These are phyloP conservation scores for Peronospora destructor DNA, from an alignment of 352 stramenopile genomes.

Conservation along the genomic window DNA sequence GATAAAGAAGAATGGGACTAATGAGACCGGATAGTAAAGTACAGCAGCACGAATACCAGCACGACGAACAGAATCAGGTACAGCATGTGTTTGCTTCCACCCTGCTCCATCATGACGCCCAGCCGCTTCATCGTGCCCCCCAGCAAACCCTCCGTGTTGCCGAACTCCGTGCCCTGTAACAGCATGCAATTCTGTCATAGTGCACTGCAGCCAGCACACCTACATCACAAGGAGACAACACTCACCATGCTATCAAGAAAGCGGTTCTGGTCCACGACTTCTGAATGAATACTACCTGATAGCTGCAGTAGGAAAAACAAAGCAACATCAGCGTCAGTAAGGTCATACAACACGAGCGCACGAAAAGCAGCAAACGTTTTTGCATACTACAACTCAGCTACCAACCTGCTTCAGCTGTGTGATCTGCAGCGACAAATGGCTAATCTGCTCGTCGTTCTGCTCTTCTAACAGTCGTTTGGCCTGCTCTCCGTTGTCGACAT, in stretches of 20 bases:
- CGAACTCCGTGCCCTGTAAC: too few relatives aligned
- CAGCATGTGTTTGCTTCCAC: constrained; percentile 81
- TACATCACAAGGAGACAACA: too few relatives aligned
- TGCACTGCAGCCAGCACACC: too few relatives aligned
- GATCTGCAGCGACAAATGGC: constrained; percentile 83
- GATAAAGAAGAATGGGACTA: too few relatives aligned
- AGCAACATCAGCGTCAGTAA: too few relatives aligned
- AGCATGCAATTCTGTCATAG: too few relatives aligned
- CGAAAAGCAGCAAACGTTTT: too few relatives aligned
- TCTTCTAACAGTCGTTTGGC: constrained; percentile 73
- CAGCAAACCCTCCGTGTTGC: constrained; percentile 68
- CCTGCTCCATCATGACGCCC: constrained; percentile 82
- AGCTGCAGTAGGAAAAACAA: constrained; percentile 45
- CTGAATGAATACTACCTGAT: constrained; percentile 67
- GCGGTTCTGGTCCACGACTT: constrained; percentile 77
- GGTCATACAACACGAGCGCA: too few relatives aligned
- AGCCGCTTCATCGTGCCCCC: constrained; percentile 83
- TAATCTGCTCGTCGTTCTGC: constrained; percentile 87
- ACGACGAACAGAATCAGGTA: too few relatives aligned
- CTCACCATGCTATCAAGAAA: constrained; percentile 83
- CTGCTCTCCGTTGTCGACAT: constrained; percentile 61
- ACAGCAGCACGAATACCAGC: too few relatives aligned
- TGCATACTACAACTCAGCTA: too few relatives aligned
- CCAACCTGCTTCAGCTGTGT: constrained; percentile 77
- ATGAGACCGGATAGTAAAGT: too few relatives aligned